Base-by-base conservation (phyloP, 306 rosid genomes). In the Oxytropis ochrocephala region DNA sequence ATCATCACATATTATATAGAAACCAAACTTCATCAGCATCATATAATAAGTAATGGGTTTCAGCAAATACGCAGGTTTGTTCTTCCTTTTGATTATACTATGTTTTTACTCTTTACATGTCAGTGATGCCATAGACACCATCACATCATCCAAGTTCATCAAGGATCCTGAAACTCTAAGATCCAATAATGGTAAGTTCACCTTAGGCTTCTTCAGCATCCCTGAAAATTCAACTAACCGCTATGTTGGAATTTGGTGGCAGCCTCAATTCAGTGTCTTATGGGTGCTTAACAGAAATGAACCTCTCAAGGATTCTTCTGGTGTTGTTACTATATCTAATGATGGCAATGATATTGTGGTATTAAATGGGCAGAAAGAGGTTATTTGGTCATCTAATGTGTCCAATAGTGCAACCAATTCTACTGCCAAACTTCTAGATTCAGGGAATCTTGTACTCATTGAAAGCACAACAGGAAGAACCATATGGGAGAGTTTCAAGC, bases 331-430 rank as follows among this genome's bases (percentile, higher is more conserved):
- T 3, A 72, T 78, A 38, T 78, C 65, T 5, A 59, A 50, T 3
- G 59, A 41, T 18, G 78, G 82, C 18, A 78, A 78, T 24, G 29
- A 24, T 51, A 70, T 78, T 36, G 70, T 49, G 1, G 75, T 75
- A 1, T 51, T 81, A 42, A 58, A 86, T 35, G 66, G 73, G 7
- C 24, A 70, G 7, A 74, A 79, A 32, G 0, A 0, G 2, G 32
- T 50, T 0, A 0, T 79, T 19, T 81, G 91, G 88, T 79, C 85
- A 61, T 47, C 88, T 5, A 71, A 41, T 18, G 57, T 80, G 5
- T 6, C 78, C 27, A 73, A 38, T 7, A 2, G 49, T 5, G n/a
- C 29, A 10, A 6, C 14, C 6, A 76, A 76, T 66, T 38, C 81
- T 12, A 78, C 3, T 72, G 65, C 1, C 70, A 10, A 63, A 13